Conservation (phyloP, 495 filamentous ascomycete genomes). For the Xylaria curta region DNA sequence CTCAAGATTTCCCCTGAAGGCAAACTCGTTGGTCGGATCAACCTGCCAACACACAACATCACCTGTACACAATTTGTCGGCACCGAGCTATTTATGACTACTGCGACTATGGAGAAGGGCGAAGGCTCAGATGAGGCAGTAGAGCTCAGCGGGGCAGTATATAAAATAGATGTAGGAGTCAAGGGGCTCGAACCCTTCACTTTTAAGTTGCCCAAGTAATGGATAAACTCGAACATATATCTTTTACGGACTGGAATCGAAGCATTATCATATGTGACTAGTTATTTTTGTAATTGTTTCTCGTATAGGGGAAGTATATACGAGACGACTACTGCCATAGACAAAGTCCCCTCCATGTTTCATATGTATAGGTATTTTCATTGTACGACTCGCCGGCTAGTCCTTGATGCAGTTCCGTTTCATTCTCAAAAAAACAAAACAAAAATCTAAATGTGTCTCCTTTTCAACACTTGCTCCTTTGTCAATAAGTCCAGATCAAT, state of each 20-base stretch:
- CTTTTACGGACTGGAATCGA: not conserved
- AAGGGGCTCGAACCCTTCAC: slow-evolving; percentile 62
- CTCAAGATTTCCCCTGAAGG: slow-evolving; percentile 70
- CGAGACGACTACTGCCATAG: not conserved
- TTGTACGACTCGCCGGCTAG: slow-evolving; percentile 66
- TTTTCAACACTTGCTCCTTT: slow-evolving; percentile 46
- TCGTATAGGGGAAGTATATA: not conserved
- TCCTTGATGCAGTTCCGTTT: slow-evolving; percentile 77
- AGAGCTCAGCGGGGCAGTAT: slow-evolving; percentile 69
- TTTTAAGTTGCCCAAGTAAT: slow-evolving; percentile 53
- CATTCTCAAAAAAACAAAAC: slow-evolving; percentile 82
- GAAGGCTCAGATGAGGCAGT: slow-evolving; percentile 64
- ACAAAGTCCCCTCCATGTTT: not conserved
- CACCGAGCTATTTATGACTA: slow-evolving; percentile 77
- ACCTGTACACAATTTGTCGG: slow-evolving; percentile 78
- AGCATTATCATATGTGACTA: slow-evolving; percentile 16
- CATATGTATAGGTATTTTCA: not conserved
- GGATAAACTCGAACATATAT: not conserved
- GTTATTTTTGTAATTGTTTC: not conserved
- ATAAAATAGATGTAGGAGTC: slow-evolving; percentile 71
- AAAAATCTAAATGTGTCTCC: slow-evolving; percentile 73
- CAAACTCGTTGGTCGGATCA: slow-evolving; percentile 69
- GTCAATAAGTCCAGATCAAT: not conserved
- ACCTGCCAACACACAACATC: slow-evolving; percentile 69
- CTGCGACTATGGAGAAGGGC: slow-evolving; percentile 64